phyloP scores from a whole-genome alignment of 192 early-diverging fungal genomes.

The Paraglomus occultum region DNA sequence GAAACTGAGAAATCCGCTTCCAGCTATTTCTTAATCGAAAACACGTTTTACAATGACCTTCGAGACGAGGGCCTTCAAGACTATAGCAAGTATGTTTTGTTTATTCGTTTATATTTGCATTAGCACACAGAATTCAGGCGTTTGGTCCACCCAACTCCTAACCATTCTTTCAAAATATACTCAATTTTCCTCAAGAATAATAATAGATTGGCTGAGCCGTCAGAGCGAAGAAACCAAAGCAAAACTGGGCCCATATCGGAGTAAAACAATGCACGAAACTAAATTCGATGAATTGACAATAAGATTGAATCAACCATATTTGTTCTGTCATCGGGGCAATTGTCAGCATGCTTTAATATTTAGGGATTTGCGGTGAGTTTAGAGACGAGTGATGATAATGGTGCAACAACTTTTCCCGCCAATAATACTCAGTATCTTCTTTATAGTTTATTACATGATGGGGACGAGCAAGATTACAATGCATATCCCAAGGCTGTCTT shows the following conservation, averaged over 20 bases:
- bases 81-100: constrained; percentile 56
- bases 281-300: constrained; percentile 64
- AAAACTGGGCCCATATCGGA: constrained; percentile 46
- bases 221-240: constrained; percentile 48
- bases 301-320: constrained; percentile 63
- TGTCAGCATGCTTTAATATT: constrained; percentile 78
- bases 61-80: constrained; percentile 57
- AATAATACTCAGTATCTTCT: background rate
- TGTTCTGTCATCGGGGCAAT: constrained; percentile 74
- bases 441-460: background rate
- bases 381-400: background rate
- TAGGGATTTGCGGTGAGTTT: constrained; percentile 55
- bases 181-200: constrained; percentile 38
- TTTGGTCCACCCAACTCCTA: background rate
- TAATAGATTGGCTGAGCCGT: constrained; percentile 70
- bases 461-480: constrained; percentile 49
- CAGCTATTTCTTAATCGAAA: constrained; percentile 77
- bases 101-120: background rate
- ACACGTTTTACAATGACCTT: constrained; percentile 71
- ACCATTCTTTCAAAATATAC: background rate
- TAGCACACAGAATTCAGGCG: background rate
- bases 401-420: background rate
- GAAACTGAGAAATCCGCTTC: constrained; percentile 55
- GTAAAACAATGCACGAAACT: constrained; percentile 56
- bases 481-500: constrained; percentile 56